These are phyloP conservation scores for Wickerhamiella shivajii DNA, from an alignment of 805 yeast genomes.

Conservation along the genomic window DNA sequence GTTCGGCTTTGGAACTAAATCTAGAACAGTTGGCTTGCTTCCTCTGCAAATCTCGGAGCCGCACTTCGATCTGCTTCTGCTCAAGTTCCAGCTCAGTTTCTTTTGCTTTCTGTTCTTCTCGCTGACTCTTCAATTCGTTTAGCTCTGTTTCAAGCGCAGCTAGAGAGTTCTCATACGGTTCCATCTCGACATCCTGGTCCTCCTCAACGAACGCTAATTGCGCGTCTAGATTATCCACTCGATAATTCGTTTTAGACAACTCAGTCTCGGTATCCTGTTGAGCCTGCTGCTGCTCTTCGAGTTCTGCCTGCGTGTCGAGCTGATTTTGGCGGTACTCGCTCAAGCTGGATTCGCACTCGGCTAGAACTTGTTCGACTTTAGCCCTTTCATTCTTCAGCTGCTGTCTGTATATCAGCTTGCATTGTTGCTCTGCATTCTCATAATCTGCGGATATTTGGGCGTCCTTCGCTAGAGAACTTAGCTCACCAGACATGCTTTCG, in stretches of 20 bases:
- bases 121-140: background rate
- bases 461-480: conserved; percentile 14
- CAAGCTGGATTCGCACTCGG: conserved; percentile 4
- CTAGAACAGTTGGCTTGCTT: conserved; percentile 58
- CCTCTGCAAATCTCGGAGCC: conserved; percentile 32
- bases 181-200: background rate
- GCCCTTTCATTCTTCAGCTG: conserved; percentile 53
- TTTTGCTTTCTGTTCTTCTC: background rate
- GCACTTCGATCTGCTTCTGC: too few species aligned
- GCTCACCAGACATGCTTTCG: background rate
- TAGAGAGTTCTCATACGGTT: background rate
- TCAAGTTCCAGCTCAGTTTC: background rate
- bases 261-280: conserved; percentile 1
- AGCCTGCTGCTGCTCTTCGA: conserved; percentile 3
- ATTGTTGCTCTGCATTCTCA: conserved; percentile 50
- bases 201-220: background rate
- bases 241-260: background rate
- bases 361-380: conserved; percentile 6
- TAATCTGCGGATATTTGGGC: conserved; percentile 37
- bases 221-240: conserved; percentile 1
- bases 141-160: background rate
- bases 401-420: conserved; percentile 60
- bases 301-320: conserved; percentile 5
- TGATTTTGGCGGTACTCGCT: background rate
- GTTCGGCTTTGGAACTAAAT: conserved; percentile 39